A percentile compares a stretch with the other conserved stretches of the same genome.
Conservation (phyloP, 768 basidiomycete species). For the Lyophyllum semitale region DNA sequence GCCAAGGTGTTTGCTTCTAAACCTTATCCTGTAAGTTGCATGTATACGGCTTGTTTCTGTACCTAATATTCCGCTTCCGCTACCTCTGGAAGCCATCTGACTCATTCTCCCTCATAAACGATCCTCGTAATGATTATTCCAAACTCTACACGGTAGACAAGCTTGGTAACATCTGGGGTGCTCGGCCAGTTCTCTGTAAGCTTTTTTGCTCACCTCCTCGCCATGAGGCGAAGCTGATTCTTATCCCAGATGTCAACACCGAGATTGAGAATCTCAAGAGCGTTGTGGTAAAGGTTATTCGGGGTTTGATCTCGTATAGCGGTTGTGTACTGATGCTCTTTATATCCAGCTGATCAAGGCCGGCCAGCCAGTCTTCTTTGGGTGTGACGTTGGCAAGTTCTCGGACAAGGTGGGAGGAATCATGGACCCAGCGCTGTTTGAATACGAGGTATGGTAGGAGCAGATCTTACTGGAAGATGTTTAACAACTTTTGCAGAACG, state of each 20-base stretch:
- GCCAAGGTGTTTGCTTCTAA: conserved; percentile 65
- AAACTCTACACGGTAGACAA: conserved; percentile 91
- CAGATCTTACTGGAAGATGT: background rate
- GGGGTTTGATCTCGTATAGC: background rate
- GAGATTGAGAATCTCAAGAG: conserved; percentile 80
- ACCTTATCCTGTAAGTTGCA: conserved; percentile 50
- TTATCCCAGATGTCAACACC: conserved; percentile 80
- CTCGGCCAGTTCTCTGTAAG: conserved; percentile 81
- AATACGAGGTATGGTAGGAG: conserved; percentile 63
- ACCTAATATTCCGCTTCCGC: background rate
- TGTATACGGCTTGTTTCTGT: background rate
- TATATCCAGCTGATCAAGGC: conserved; percentile 69
- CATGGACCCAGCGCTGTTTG: conserved; percentile 84
- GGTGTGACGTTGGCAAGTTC: conserved; percentile 93
- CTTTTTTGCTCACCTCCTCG: background rate
- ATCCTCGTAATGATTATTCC: conserved; percentile 83
- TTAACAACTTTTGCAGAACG: conserved; percentile 45
- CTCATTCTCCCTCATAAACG: conserved; percentile 92
- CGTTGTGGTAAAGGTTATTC: conserved; percentile 67
- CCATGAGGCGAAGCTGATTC: background rate
- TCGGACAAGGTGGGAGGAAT: conserved; percentile 72
- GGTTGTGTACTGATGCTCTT: background rate
- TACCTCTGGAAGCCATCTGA: conserved; percentile 53
- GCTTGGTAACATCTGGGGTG: conserved; percentile 92
- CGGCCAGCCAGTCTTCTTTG: conserved; percentile 91